Evolutionary conservation across 306 rosid species (phyloP).

Genomic region (Carpinus fangiana): DNA sequence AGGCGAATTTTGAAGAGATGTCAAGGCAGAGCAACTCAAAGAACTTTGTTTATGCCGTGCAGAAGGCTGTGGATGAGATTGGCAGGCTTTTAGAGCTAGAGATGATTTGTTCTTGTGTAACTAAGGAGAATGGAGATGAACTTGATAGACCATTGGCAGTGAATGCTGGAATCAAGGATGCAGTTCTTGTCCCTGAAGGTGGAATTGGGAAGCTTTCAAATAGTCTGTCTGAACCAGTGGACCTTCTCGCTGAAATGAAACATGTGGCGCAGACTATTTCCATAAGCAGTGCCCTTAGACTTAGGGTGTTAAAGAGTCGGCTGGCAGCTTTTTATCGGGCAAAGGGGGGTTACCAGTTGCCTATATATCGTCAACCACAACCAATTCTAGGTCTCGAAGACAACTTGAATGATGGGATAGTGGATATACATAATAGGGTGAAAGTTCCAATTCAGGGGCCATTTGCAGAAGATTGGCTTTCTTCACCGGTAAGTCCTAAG

Average conservation of each 20-base stretch:
- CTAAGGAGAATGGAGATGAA: slow-evolving; percentile 21
- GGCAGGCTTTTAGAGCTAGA: slow-evolving; percentile 49
- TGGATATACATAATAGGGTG: slow-evolving; percentile 22
- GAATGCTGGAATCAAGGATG: slow-evolving; percentile 72
- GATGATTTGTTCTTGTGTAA: slow-evolving; percentile 42
- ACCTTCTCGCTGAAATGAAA: slow-evolving; percentile 58
- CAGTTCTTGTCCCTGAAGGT: slow-evolving; percentile 53
- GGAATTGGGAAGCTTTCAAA: slow-evolving; percentile 41
- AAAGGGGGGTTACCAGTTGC: slow-evolving; percentile 58
- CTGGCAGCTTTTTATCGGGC: slow-evolving; percentile 53
- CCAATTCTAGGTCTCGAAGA: slow-evolving; percentile 70
- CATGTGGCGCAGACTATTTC: slow-evolving; percentile 31
- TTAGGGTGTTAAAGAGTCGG: slow-evolving; percentile 44
- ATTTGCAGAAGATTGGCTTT: slow-evolving; percentile 48
- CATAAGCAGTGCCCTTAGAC: slow-evolving; percentile 43
- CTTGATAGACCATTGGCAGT: slow-evolving; percentile 20
- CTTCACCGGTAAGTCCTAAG: slow-evolving; percentile 35
- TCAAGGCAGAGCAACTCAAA: slow-evolving; percentile 48
- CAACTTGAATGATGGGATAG: slow-evolving; percentile 19
- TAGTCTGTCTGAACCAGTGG: slow-evolving; percentile 38
- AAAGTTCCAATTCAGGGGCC: slow-evolving; percentile 60
- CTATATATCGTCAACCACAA: slow-evolving; percentile 45
- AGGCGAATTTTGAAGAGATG: slow-evolving; percentile 61
- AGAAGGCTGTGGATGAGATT: slow-evolving; percentile 61
- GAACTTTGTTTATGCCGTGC: slow-evolving; percentile 57